These are phyloP conservation scores for Metarhizium rileyi DNA, from an alignment of 2,329 filamentous ascomycete species.

Conservation along the genomic window DNA sequence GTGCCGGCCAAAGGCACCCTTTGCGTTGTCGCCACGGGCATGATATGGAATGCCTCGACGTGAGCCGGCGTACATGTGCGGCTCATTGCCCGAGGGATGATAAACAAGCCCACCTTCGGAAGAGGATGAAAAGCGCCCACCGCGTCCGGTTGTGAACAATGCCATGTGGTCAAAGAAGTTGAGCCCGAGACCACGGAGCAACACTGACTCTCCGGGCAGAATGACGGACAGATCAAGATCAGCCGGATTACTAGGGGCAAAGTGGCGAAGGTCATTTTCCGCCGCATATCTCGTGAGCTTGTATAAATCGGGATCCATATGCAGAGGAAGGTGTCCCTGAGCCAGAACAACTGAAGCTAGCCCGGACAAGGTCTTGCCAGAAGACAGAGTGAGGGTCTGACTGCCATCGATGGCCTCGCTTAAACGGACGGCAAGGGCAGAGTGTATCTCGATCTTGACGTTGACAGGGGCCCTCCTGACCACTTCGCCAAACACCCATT, in stretches of 20 bases:
- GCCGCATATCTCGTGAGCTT: not conserved
- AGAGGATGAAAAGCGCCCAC: not conserved
- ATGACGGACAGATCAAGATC: slow-evolving; percentile 3
- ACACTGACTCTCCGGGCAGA: not conserved
- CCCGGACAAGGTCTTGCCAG: not conserved
- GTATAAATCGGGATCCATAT: not conserved
- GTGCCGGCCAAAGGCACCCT: slow-evolving; percentile 3
- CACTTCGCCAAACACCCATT: slow-evolving; percentile 5
- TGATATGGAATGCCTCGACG: slow-evolving; percentile 7
- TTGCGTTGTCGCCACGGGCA: slow-evolving; percentile 6
- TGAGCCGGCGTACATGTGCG: slow-evolving; percentile 5
- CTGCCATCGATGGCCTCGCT: slow-evolving; percentile 1
- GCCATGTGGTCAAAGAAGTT: slow-evolving; percentile 8
- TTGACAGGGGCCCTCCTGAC: slow-evolving; percentile 1
- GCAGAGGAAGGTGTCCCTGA: slow-evolving; percentile 4
- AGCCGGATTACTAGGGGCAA: slow-evolving; percentile 3
- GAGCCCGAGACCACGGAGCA: slow-evolving; percentile 3
- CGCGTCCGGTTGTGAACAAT: slow-evolving; percentile 1
- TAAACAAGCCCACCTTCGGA: not conserved
- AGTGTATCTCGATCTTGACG: not conserved
- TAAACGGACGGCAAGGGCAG: not conserved
- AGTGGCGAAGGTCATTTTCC: not conserved
- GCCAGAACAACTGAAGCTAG: slow-evolving; percentile 3
- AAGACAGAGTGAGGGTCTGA: slow-evolving; percentile 3
- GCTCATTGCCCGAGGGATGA: slow-evolving; percentile 4